Evolutionary conservation across 805 yeast genomes (phyloP).

Genomic region (Metschnikowia colocasiae): DNA sequence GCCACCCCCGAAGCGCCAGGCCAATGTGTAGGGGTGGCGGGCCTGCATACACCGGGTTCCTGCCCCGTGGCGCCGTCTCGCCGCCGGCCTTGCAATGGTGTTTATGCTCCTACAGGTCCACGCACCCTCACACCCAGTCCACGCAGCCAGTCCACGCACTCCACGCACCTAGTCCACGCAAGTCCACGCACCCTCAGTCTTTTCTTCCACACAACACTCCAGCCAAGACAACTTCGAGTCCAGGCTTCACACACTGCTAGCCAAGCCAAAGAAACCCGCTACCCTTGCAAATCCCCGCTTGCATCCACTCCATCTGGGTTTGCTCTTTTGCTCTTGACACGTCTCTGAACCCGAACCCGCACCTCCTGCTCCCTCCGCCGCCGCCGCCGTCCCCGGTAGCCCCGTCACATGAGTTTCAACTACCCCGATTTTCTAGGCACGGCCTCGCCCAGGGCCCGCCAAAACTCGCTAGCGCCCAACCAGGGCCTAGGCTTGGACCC

Average conservation of each 20-base stretch:
- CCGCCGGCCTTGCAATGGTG: too few relatives aligned
- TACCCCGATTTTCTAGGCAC: slow-evolving; percentile 33
- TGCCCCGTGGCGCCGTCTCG: too few relatives aligned
- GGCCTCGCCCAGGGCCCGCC: slow-evolving; percentile 1
- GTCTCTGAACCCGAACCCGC: neutral
- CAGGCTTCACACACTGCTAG: neutral
- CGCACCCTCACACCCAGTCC: neutral
- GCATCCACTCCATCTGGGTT: neutral
- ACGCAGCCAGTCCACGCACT: neutral
- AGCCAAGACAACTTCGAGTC: neutral
- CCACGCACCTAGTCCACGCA: neutral
- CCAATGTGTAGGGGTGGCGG: too few relatives aligned
- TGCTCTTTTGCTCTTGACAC: neutral
- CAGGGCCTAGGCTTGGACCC: neutral
- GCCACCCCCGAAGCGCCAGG: neutral
- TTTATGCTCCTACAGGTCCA: too few relatives aligned
- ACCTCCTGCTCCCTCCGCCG: neutral
- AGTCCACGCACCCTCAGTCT: neutral
- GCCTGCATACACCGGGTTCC: neutral
- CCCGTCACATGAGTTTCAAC: slow-evolving; percentile 27
- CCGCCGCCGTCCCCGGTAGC: neutral
- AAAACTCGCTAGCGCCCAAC: slow-evolving; percentile 4
- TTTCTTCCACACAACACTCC: neutral
- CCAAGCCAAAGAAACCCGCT: too few relatives aligned
- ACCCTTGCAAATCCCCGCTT: neutral